A percentile compares a stretch with the other conserved stretches of the same genome.
Evolutionary conservation across 768 basidiomycete genomes (phyloP).

Genomic region (Termitomyces sp.): DNA sequence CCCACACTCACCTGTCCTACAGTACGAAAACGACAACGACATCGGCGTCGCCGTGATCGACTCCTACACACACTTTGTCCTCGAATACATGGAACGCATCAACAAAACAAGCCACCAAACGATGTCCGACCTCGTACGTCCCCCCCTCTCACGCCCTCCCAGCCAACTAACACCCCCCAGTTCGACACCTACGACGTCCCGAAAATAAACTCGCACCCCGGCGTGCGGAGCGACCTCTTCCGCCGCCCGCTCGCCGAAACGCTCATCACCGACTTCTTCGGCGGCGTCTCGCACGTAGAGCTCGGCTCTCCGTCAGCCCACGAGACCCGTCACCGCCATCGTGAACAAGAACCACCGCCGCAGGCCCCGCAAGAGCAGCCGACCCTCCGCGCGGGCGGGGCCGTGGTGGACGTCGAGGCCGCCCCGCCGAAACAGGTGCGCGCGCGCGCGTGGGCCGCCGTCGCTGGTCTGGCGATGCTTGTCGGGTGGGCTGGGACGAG

Average conservation of each 20-base stretch:
- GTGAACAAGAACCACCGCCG: background rate
- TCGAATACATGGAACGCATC: conserved; percentile 87
- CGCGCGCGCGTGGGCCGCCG: conserved; percentile 1
- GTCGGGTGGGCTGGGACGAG: conserved; percentile 23
- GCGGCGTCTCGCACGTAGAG: conserved; percentile 83
- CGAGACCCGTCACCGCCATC: background rate
- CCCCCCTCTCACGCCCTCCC: background rate
- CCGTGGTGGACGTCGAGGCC: background rate
- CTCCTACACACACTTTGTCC: conserved; percentile 85
- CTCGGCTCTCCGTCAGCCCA: conserved; percentile 22
- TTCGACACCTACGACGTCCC: conserved; percentile 73
- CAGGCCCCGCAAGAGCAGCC: no score
- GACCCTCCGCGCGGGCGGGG: background rate
- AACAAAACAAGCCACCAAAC: conserved; percentile 84
- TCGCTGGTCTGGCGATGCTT: conserved; percentile 21
- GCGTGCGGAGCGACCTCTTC: conserved; percentile 86
- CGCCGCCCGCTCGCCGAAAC: conserved; percentile 52
- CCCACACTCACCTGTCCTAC: background rate
- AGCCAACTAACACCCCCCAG: conserved; percentile 36
- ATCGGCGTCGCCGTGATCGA: conserved; percentile 97
- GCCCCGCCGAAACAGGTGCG: background rate
- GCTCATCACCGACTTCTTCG: conserved; percentile 81
- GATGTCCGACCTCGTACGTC: conserved; percentile 77
- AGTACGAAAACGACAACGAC: conserved; percentile 93
- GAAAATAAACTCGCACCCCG: conserved; percentile 79